Evolutionary conservation across 2,329 filamentous ascomycete genomes (phyloP).

Genomic region (Amylocarpus encephaloides): DNA sequence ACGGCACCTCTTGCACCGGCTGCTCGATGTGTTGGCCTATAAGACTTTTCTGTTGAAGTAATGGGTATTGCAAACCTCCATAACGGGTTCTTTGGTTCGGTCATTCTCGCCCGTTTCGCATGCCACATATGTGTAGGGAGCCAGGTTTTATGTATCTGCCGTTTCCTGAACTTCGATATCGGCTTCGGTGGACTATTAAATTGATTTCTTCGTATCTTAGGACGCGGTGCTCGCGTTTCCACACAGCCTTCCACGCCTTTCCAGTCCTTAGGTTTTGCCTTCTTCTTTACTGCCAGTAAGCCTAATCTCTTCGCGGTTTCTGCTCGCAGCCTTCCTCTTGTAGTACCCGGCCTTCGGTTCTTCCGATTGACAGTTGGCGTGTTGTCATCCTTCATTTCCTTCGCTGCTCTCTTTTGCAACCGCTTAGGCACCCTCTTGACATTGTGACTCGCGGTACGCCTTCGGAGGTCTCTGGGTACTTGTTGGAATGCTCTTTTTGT

Average conservation of each 20-base stretch:
- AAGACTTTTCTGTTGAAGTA: conserved; percentile 83
- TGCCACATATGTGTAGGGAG: conserved; percentile 92
- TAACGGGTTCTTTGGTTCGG: conserved; percentile 66
- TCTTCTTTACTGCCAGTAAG: conserved; percentile 52
- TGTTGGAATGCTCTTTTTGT: conserved; percentile 80
- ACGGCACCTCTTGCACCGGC: conserved; percentile 69
- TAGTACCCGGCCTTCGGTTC: conserved; percentile 53
- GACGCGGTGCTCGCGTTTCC: conserved; percentile 40
- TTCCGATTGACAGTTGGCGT: conserved; percentile 70
- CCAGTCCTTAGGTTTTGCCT: conserved; percentile 33
- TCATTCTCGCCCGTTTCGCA: conserved; percentile 87
- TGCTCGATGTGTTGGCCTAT: conserved; percentile 78
- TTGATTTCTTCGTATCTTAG: conserved; percentile 64
- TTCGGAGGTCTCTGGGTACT: conserved; percentile 75
- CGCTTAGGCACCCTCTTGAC: conserved; percentile 80
- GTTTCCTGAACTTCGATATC: conserved; percentile 69
- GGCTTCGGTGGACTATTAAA: conserved; percentile 59
- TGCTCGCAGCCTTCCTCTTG: conserved; percentile 56
- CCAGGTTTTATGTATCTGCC: conserved; percentile 87
- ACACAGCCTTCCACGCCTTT: conserved; percentile 31
- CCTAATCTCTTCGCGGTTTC: conserved; percentile 71
- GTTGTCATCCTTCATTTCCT: conserved; percentile 82
- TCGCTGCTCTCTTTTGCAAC: conserved; percentile 60
- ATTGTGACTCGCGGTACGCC: conserved; percentile 92
- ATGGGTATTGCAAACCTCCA: conserved; percentile 87